A percentile compares a stretch with the other conserved stretches of the same genome.
Conservation (phyloP, 306 rosid genomes). For the Cucumis melo region DNA sequence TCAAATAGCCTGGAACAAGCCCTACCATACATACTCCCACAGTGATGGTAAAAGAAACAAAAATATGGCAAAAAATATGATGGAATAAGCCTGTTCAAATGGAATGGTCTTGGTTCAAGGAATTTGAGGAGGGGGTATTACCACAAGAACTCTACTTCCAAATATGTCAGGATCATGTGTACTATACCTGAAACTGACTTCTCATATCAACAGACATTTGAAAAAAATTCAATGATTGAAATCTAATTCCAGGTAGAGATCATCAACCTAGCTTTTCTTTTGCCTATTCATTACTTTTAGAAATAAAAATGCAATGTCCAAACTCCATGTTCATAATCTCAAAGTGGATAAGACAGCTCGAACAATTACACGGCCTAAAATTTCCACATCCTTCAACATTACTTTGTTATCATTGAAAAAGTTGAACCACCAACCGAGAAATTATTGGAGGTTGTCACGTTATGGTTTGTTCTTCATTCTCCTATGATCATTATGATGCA, state of each 20-base stretch:
- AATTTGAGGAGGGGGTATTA: constrained; percentile 6
- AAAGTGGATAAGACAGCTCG: not conserved
- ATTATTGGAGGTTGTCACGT: not conserved
- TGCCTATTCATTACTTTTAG: not conserved
- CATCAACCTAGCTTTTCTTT: not conserved
- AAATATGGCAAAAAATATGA: constrained; percentile 3
- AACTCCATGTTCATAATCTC: not conserved
- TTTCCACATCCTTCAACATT: not conserved
- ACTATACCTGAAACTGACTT: not conserved
- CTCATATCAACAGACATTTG: constrained; percentile 6
- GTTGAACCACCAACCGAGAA: not conserved
- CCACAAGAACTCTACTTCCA: not conserved
- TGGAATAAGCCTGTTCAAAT: not conserved
- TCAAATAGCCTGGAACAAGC: not conserved
- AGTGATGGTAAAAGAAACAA: not conserved
- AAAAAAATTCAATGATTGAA: not conserved
- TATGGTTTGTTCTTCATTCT: not conserved
- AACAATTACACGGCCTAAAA: not conserved
- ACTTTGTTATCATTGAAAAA: constrained; percentile 6
- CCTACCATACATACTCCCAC: constrained; percentile 2
- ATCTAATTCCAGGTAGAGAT: constrained; percentile 1
- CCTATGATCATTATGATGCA: not conserved
- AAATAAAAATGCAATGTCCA: not conserved
- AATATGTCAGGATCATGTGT: not conserved
- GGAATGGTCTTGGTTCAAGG: not conserved